These are phyloP conservation scores for Xerocomus spinulosus DNA, from an alignment of 768 basidiomycete species.

Conservation along the genomic window DNA sequence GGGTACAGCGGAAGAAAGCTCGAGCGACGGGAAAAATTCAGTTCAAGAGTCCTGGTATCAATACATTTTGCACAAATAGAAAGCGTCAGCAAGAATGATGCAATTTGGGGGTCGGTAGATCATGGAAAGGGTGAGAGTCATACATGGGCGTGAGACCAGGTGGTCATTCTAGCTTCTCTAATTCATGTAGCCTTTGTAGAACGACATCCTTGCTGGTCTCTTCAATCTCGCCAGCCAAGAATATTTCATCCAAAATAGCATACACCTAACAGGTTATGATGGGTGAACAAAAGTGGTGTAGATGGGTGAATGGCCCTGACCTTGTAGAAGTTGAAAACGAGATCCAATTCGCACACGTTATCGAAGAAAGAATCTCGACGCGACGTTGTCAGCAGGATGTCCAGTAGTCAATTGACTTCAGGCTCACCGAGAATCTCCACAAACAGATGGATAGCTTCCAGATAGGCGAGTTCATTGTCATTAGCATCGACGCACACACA, in stretches of 20 bases:
- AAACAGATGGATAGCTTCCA: constrained; percentile 97
- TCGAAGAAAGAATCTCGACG: constrained; percentile 91
- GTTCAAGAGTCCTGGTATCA: not conserved
- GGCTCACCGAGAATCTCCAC: constrained; percentile 90
- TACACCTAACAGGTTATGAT: constrained; percentile 61
- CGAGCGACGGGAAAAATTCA: not conserved
- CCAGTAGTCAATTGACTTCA: not conserved
- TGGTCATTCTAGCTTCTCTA: constrained; percentile 85
- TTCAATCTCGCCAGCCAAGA: constrained; percentile 96
- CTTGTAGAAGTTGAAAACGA: constrained; percentile 99
- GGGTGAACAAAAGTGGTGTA: constrained; percentile 3
- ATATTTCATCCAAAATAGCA: constrained; percentile 96
- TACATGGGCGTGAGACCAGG: constrained; percentile 6
- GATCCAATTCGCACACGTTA: constrained; percentile 96
- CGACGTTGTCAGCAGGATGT: constrained; percentile 1
- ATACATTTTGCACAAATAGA: constrained; percentile 4
- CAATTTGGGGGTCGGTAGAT: constrained; percentile 5
- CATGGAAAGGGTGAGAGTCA: constrained; percentile 5
- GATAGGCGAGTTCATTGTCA: constrained; percentile 95
- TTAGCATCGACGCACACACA: constrained; percentile 97
- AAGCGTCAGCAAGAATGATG: constrained; percentile 11
- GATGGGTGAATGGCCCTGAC: constrained; percentile 32
- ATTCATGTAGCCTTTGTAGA: constrained; percentile 78
- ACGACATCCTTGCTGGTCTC: constrained; percentile 98
- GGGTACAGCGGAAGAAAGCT: not conserved